Percentiles rank a stretch among this genome's conserved stretches.
Conservation (phyloP, 169 alveolate species). For the Plasmodium chabaudi region DNA sequence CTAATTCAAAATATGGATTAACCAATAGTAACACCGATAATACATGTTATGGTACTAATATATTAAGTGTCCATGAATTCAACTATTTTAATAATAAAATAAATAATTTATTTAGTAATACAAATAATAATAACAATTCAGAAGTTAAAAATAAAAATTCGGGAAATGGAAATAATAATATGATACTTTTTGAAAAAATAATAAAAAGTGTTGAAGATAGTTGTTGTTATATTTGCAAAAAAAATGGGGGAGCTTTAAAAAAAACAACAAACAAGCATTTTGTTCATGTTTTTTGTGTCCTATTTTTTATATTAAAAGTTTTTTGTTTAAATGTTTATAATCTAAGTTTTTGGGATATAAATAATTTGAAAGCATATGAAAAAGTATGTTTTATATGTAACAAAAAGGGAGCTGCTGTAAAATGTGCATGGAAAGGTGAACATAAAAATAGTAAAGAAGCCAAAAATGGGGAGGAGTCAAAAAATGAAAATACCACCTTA, state of each 20-base stretch:
- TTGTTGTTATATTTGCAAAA: slow-evolving; percentile 52
- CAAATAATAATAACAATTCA: neutral
- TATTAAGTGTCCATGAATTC: too few species aligned
- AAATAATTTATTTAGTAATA: too few species aligned
- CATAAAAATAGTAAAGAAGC: neutral
- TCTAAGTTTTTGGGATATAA: slow-evolving; percentile 40
- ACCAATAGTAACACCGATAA: neutral
- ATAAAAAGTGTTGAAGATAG: slow-evolving; percentile 5
- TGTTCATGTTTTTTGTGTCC: slow-evolving; percentile 62
- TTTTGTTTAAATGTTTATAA: slow-evolving; percentile 62
- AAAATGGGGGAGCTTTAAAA: slow-evolving; percentile 56
- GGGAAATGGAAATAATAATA: neutral
- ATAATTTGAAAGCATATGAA: slow-evolving; percentile 23
- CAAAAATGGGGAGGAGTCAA: neutral
- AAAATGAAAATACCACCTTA: neutral
- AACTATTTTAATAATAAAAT: too few species aligned
- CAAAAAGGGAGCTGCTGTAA: slow-evolving; percentile 44
- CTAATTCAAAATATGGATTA: neutral
- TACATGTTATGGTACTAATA: neutral
- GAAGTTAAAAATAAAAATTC: neutral
- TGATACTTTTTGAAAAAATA: neutral
- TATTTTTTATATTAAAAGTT: slow-evolving; percentile 53
- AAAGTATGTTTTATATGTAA: slow-evolving; percentile 35
- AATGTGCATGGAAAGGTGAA: slow-evolving; percentile 6
- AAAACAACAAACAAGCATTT: slow-evolving; percentile 46